Evolutionary conservation across 768 basidiomycete genomes (phyloP), one percentile per base, ranked within the genome.

Genomic region (Mycena rebaudengoi): DNA sequence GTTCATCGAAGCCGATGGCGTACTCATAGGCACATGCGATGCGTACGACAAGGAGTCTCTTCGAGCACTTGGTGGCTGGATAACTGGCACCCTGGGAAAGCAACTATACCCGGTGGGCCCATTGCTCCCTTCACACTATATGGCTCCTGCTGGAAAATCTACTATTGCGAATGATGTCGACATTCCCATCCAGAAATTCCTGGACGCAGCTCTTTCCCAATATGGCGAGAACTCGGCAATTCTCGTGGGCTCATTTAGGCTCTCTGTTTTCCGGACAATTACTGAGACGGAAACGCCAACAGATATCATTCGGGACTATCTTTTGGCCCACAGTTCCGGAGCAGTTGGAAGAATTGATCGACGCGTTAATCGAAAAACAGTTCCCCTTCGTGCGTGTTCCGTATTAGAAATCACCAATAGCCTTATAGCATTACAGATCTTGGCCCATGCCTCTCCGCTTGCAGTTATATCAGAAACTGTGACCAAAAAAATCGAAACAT

Each of bases 101-200:
- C 23, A 51, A 2, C 44, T 69, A 21, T 70, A 73, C 45, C 45
- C 45, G 2, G 26, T 71, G 5, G 70, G 72, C n/a, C 72, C 72
- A 11, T 40, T 73, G n/a, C 33, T 71, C 14, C 66, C 70, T 23
- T 35, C 35, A 14, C 46, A 23, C 4, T 23, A 49, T 23, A 49
- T 44, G 3, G 49, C 29, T 18, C 20, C 53, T 20, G 8, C 39
- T 1, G 3, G 20, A 25, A 30, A 49, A 13, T 53, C 53, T n/a
- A 21, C 48, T 39, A 49, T 21, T 35, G 25, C 61, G 2, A 35
- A 30, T 35, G 54, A 67, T 28, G 6, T 51, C 20, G 28, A 54
- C n/a, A n/a, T n/a, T n/a, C n/a, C n/a, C 29, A 32, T 69, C n/a
- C 45, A 40, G 18, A 39, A 33, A 4, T 70, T 70, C 57, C 50